Evolutionary conservation across 2,329 filamentous ascomycete genomes (phyloP), one percentile per base, ranked within the genome.

Genomic region (Amauroascus niger): DNA sequence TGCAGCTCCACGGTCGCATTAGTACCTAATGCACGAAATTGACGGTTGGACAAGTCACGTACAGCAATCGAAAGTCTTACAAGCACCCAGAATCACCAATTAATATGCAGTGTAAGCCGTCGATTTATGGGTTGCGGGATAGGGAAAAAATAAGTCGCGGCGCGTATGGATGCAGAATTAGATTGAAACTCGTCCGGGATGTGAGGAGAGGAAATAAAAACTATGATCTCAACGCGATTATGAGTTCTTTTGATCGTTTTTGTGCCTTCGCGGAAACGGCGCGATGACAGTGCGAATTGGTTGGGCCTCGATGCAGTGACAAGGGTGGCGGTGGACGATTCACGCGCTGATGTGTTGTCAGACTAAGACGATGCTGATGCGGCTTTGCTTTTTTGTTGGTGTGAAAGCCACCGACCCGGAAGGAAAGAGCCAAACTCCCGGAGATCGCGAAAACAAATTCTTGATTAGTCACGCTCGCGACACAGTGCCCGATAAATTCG

Each of bases 1-100:
- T 71, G 67, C 69, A 70, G 63, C 60, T 64, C 62, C 63, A 62
- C 62, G 53, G 63, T 69, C 63, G 65, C 67, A 69, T 73, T 67
- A 74, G 70, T 64, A 64, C 55, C 65, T 65, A 70, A 68, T 64
- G 70, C 71, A 74, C 66, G 62, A 28, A 32, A 30, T 37, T 16
- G 30, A 30, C 20, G 41, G 44, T 55, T 22, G 47, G 53, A 43
- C 47, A 54, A 49, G 44, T 46, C 39, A 55, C 53, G 40, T 8
- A 41, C 26, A 32, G 16, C 32, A 48, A 40, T 16, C 48, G 26
- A 50, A 24, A 41, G 37, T 50, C 26, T 33, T 14, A 41, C 48
- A 32, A 43, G 14, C 16, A 24, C 39, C n/a, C 7, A 3, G 26
- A 35, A 32, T 35, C 51, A 44, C 49, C 49, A 44, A 51, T 50